These are phyloP conservation scores for Sugiyamaella chiloensis DNA, from an alignment of 805 yeast species.

Conservation along the genomic window DNA sequence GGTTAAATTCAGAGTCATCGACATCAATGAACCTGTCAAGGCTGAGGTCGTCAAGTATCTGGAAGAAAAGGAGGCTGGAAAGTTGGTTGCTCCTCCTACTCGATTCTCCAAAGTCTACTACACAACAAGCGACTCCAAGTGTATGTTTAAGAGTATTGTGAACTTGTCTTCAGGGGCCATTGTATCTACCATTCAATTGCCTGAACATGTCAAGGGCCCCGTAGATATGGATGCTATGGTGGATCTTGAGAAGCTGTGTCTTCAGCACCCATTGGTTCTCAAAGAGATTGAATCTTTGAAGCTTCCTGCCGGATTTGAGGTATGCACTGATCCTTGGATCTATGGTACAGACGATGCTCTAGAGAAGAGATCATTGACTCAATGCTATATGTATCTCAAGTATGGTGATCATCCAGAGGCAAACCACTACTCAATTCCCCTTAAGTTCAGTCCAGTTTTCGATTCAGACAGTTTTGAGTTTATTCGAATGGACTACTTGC, in stretches of 20 bases:
- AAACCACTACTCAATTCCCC: conserved; percentile 54
- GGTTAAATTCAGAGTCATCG: conserved; percentile 54
- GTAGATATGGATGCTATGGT: conserved; percentile 60
- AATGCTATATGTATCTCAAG: conserved; percentile 69
- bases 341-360: conserved; percentile 69
- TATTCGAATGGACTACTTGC: conserved; percentile 71
- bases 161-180: conserved; percentile 62
- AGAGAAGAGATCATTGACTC: conserved; percentile 46
- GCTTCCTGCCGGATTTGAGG: conserved; percentile 52
- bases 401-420: conserved; percentile 37
- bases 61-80: conserved; percentile 56
- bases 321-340: conserved; percentile 77
- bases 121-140: conserved; percentile 43
- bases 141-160: conserved; percentile 64
- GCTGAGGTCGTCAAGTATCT: conserved; percentile 60
- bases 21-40: conserved; percentile 73
- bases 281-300: conserved; percentile 67
- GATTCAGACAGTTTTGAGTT: conserved; percentile 70
- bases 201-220: conserved; percentile 65
- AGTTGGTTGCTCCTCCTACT: conserved; percentile 51
- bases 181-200: conserved; percentile 50
- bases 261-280: conserved; percentile 52
- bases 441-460: conserved; percentile 79
- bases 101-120: conserved; percentile 46
- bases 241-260: conserved; percentile 50